Conservation (phyloP, 495 filamentous ascomycete species). For the Podospora pseudoanserina region DNA sequence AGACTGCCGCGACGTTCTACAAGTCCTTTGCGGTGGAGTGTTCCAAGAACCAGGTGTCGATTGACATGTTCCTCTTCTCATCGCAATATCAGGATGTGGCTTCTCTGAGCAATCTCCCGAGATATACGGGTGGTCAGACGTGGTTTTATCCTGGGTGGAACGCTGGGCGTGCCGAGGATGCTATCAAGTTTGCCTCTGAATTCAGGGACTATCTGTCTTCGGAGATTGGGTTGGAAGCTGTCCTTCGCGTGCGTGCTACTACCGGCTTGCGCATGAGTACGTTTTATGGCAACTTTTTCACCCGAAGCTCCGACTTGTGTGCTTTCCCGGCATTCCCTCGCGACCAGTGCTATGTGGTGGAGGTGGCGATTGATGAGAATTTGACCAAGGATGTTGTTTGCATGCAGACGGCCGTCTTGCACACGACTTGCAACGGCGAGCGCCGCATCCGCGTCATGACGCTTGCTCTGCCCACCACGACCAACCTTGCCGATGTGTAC, state of each 20-base stretch:
- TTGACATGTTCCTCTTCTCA: constrained; percentile 99
- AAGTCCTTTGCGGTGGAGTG: constrained; percentile 99
- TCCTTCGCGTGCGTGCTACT: constrained; percentile 90
- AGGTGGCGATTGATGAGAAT: constrained; percentile 95
- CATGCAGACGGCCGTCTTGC: constrained; percentile 93
- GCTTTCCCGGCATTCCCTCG: constrained; percentile 97
- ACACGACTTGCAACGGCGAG: constrained; percentile 97
- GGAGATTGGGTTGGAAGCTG: constrained; percentile 94
- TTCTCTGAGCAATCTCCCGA: constrained; percentile 85
- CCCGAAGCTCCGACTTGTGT: constrained; percentile 91
- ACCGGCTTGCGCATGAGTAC: constrained; percentile 94
- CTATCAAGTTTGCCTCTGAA: constrained; percentile 93
- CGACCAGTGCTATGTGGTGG: constrained; percentile 97
- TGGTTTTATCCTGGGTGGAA: constrained; percentile 99
- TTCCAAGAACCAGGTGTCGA: constrained; percentile 96
- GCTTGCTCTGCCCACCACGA: constrained; percentile 85
- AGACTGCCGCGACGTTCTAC: constrained; percentile 93
- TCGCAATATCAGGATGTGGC: constrained; percentile 97
- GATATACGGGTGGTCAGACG: constrained; percentile 96
- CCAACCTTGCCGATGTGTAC: constrained; percentile 84
- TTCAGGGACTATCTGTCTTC: constrained; percentile 94
- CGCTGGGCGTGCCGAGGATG: constrained; percentile 85
- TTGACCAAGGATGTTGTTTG: constrained; percentile 91
- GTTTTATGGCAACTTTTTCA: constrained; percentile 99
- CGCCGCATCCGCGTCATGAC: constrained; percentile 92